Conservation (phyloP, 2,329 filamentous ascomycete species). For the Claviceps digitariae region DNA sequence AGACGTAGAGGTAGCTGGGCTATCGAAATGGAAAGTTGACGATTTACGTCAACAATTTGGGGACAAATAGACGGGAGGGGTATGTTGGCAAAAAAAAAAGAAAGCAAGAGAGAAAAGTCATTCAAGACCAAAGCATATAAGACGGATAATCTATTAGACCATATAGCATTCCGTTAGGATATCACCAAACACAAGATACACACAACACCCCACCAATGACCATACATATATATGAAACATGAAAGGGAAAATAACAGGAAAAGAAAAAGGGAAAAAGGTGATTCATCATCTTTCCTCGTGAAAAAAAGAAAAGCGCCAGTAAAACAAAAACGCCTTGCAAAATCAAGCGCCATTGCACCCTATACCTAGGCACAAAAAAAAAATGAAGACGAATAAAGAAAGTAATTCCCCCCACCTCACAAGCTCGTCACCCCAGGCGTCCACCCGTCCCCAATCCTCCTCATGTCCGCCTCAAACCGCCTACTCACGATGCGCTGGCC, state of each 20-base stretch:
- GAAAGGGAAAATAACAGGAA: neutral
- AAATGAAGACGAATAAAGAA: neutral
- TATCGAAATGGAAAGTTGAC: constrained; percentile 25
- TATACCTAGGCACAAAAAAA: neutral
- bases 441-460: constrained; percentile 77
- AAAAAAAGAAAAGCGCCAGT: neutral
- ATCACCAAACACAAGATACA: neutral
- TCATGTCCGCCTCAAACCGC: constrained; percentile 69
- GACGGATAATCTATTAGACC: neutral
- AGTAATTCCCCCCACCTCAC: constrained; percentile 22
- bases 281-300: neutral
- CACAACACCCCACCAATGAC: too few species aligned
- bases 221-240: neutral
- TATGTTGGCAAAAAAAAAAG: neutral
- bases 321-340: neutral
- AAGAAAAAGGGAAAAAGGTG: neutral
- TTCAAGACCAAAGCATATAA: neutral
- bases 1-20: constrained; percentile 23
- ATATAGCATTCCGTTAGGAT: neutral
- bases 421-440: constrained; percentile 54
- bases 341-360: neutral
- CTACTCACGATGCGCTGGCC: constrained; percentile 67
- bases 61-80: constrained; percentile 5
- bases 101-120: neutral
- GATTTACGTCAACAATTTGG: constrained; percentile 16